Percentiles rank a stretch among this genome's conserved stretches.
phyloP scores from a whole-genome alignment of 805 yeast genomes.

The Candida pseudofarinosa region DNA sequence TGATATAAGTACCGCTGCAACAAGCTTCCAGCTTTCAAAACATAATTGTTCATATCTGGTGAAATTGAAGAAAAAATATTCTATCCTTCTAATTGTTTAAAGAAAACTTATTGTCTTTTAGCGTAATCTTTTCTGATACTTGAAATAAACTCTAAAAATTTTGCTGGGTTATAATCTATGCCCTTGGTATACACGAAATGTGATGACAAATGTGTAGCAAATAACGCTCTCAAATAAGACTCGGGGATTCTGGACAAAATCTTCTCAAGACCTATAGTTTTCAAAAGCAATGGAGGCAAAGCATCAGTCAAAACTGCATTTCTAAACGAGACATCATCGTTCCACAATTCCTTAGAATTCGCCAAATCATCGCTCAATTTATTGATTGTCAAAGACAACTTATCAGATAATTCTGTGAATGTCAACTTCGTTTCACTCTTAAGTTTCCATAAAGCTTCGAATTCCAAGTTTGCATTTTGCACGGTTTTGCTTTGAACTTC shows the following conservation, averaged over 20 bases:
- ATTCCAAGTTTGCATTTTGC: slow-evolving; percentile 77
- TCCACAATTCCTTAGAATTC: slow-evolving; percentile 77
- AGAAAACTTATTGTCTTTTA: too few relatives aligned
- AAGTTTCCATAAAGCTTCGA: slow-evolving; percentile 81
- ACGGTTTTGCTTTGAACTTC: slow-evolving; percentile 77
- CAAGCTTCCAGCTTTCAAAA: too few relatives aligned
- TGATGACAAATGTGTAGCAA: slow-evolving; percentile 82
- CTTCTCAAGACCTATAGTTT: slow-evolving; percentile 60
- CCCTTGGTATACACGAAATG: slow-evolving; percentile 82
- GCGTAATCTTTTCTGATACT: slow-evolving; percentile 47
- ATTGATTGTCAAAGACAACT: slow-evolving; percentile 77
- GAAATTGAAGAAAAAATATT: too few relatives aligned
- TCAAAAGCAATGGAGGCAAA: slow-evolving; percentile 68
- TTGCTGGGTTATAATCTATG: slow-evolving; percentile 73
- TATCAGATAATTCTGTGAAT: slow-evolving; percentile 70
- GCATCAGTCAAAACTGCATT: slow-evolving; percentile 72
- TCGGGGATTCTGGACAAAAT: slow-evolving; percentile 79
- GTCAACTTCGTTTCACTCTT: slow-evolving; percentile 61
- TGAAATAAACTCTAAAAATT: slow-evolving; percentile 65
- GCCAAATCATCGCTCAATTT: slow-evolving; percentile 83
- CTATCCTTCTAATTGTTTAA: too few relatives aligned
- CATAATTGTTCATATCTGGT: too few relatives aligned
- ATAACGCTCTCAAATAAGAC: slow-evolving; percentile 81
- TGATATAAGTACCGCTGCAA: too few relatives aligned
- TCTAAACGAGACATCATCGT: slow-evolving; percentile 71